phyloP scores from a whole-genome alignment of 768 basidiomycete species.

The Boletus subparvulus region DNA sequence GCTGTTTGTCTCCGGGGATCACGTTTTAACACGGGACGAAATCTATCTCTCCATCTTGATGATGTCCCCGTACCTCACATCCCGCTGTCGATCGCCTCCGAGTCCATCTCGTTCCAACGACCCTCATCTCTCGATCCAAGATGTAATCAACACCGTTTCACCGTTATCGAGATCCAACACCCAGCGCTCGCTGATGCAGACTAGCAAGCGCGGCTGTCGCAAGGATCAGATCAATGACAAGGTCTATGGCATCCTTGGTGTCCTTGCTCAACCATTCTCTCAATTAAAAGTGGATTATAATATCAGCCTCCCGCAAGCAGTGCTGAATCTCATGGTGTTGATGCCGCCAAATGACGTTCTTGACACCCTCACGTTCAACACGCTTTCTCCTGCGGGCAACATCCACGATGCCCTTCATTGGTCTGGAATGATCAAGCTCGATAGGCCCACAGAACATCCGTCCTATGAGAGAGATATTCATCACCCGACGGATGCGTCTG shows the following conservation, averaged over 20 bases:
- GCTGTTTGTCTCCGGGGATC: constrained; percentile 12
- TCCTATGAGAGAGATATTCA: constrained; percentile 8
- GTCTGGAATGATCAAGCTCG: constrained; percentile 13
- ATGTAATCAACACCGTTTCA: constrained; percentile 9
- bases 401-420: not conserved
- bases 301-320: not conserved
- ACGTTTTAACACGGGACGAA: constrained; percentile 1
- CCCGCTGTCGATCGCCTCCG: not conserved
- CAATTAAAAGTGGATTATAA: constrained; percentile 2
- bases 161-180: constrained; percentile 3
- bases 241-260: constrained; percentile 12
- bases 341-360: constrained; percentile 9
- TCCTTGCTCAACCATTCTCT: not conserved
- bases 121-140: constrained; percentile 2
- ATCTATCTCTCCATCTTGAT: constrained; percentile 7
- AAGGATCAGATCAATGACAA: not conserved
- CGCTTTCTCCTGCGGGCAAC: not conserved
- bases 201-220: constrained; percentile 3
- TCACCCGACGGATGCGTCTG: not conserved
- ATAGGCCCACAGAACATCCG: constrained; percentile 9
- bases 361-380: constrained; percentile 14
- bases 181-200: constrained; percentile 11
- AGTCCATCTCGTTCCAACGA: not conserved
- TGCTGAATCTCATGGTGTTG: constrained; percentile 6
- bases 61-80: constrained; percentile 12